Conservation (phyloP, 257 asterid species). For the Forsythia suspensa region DNA sequence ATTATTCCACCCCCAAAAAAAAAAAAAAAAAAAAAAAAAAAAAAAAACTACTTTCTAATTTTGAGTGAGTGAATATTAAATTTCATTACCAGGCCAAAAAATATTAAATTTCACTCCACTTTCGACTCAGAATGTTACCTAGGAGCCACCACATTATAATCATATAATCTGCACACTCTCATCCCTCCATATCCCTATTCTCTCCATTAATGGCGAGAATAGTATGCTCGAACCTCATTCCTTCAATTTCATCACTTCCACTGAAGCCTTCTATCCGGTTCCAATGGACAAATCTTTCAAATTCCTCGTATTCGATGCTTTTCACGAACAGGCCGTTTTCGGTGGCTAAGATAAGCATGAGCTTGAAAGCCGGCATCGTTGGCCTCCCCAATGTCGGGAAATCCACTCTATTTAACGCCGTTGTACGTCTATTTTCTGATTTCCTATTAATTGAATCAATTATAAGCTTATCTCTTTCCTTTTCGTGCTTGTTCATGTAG, state of each 20-base stretch:
- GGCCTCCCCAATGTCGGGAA: constrained; percentile 99
- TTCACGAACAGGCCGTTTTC: constrained; percentile 55
- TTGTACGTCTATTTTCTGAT: constrained; percentile 46
- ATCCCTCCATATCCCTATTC: not conserved
- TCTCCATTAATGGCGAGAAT: constrained; percentile 61
- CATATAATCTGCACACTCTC: not conserved
- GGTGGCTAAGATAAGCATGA: constrained; percentile 79
- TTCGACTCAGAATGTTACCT: no score
- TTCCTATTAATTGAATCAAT: constrained; percentile 1
- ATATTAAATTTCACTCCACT: no score
- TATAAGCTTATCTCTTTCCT: not conserved
- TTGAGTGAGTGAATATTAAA: no score
- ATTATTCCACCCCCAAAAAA: no score
- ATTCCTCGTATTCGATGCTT: constrained; percentile 39
- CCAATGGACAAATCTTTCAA: constrained; percentile 48
- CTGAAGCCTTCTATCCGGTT: constrained; percentile 41
- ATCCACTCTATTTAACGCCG: constrained; percentile 97
- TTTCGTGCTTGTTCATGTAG: not conserved
- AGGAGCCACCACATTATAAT: not conserved
- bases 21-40: no score
- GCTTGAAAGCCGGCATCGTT: constrained; percentile 91
- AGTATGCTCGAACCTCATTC: constrained; percentile 60
- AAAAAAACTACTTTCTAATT: no score
- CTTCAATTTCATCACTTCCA: constrained; percentile 48
- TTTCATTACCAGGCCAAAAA: no score